A percentile compares a stretch with the other conserved stretches of the same genome.
Conservation (phyloP, 2,329 filamentous ascomycete species). For the Polytolypa hystricis region DNA sequence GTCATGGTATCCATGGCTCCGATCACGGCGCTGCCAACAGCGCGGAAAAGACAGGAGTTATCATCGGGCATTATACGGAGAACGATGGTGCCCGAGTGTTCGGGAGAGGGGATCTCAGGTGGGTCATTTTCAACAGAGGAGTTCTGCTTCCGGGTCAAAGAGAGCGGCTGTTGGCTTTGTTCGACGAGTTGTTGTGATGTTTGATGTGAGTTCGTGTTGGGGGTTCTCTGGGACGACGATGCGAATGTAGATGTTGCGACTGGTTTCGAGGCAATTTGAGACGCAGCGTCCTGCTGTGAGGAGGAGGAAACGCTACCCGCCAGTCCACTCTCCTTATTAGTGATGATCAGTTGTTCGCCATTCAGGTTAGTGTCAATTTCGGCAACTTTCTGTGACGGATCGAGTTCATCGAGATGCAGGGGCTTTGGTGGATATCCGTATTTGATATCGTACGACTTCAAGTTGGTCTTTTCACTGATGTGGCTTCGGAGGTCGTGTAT, state of each 20-base stretch:
- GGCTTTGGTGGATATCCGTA: conserved; percentile 65
- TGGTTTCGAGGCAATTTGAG: too few species aligned
- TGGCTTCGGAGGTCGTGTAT: conserved; percentile 29
- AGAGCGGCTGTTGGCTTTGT: conserved; percentile 14
- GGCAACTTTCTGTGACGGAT: conserved; percentile 38
- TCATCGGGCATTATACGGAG: conserved; percentile 94
- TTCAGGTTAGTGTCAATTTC: conserved; percentile 52
- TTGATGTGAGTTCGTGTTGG: neutral
- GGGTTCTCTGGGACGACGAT: neutral
- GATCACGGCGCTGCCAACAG: conserved; percentile 70
- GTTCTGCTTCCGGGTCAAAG: conserved; percentile 21
- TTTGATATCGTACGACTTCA: conserved; percentile 63
- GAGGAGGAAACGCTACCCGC: conserved; percentile 8
- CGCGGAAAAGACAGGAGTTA: conserved; percentile 88
- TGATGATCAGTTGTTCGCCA: conserved; percentile 59
- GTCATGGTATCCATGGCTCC: conserved; percentile 55
- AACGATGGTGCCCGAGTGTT: conserved; percentile 49
- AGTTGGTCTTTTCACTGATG: conserved; percentile 49
- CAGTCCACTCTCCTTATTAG: conserved; percentile 29
- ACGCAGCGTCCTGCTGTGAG: neutral
- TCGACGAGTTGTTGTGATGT: conserved; percentile 1
- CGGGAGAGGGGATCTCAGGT: conserved; percentile 48
- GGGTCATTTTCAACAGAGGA: conserved; percentile 42
- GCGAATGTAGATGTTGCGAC: too few species aligned
- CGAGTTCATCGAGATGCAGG: conserved; percentile 48